Evolutionary conservation across 192 early-diverging fungal genomes (phyloP), one percentile per base, ranked within the genome.

Genomic region (Coemansia furcata): DNA sequence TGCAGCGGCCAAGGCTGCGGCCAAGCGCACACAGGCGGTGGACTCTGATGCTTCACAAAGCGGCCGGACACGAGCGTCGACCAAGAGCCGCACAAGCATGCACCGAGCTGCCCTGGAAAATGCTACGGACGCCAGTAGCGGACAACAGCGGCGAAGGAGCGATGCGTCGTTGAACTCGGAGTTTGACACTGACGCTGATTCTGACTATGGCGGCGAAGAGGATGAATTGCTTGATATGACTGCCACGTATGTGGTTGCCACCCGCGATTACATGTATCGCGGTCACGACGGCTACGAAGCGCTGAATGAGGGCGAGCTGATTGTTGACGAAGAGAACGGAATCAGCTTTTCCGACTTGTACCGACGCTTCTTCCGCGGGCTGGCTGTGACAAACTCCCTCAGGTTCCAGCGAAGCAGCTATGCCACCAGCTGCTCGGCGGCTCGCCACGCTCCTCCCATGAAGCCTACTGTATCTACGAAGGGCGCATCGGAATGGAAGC

Each of bases 271-370:
- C 71, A 75, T 90, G 83, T 87, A 86, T 63, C 63, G 65, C 4
- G 89, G 89, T 2, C 83, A 86, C 63, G 89, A 90, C 60, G 89
- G 89, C 2, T 90, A 82, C 63, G 71, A 62, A 1, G 66, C 76
- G 10, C 64, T 90, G 23, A 76, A 64, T 14, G 69, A 71, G 8
- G 76, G 84, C 36, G 67, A 87, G 54, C 60, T 73, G 30, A 11
- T 90, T 3, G 72, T 90, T 3, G 89, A 89, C 60, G 83, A 89
- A 37, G 89, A 90, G 54, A 85, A 80, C 64, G 88, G 89, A 4
- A 73, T 90, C 23, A 68, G 84, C 8, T 74, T 89, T 21, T 74
- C 85, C 7, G 82, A 86, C 17, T 55, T 90, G 19, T 80, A 79
- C 63, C 74, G 84, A 12, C 76, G 82, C 52, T 90, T 83, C 68